Conservation (phyloP, 2,329 filamentous ascomycete species). For the Neurospora sp. region DNA sequence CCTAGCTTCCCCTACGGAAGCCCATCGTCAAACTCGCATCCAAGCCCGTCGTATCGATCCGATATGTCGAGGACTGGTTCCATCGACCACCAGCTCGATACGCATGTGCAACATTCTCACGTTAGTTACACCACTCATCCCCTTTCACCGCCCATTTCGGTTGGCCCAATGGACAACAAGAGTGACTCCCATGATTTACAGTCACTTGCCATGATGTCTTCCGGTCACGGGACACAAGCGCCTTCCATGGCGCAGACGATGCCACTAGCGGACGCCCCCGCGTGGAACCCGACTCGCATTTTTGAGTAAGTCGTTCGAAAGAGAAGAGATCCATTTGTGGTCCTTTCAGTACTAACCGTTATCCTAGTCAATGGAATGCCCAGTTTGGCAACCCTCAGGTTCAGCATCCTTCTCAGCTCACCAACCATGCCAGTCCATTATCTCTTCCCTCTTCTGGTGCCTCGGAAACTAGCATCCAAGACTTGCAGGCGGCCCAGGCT, state of each 20-base stretch:
- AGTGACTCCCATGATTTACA: conserved; percentile 61
- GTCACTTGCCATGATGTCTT: conserved; percentile 61
- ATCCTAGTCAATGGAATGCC: conserved; percentile 78
- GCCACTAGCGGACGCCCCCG: conserved; percentile 50
- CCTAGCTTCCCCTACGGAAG: conserved; percentile 80
- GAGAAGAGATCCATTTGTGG: neutral
- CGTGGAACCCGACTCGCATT: conserved; percentile 80
- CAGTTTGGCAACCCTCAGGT: conserved; percentile 70
- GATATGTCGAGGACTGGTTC: conserved; percentile 36
- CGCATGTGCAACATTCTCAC: conserved; percentile 42
- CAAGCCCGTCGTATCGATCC: conserved; percentile 49
- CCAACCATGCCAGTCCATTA: conserved; percentile 40
- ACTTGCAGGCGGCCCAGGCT: conserved; percentile 38
- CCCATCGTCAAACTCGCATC: conserved; percentile 53
- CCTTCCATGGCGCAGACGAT: conserved; percentile 44
- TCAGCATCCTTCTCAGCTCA: conserved; percentile 32
- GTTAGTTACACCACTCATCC: conserved; percentile 62
- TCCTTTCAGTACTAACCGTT: conserved; percentile 18
- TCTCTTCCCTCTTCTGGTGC: conserved; percentile 45
- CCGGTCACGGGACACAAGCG: conserved; percentile 44
- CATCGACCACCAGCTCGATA: conserved; percentile 45
- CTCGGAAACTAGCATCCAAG: conserved; percentile 44
- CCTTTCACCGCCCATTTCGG: conserved; percentile 72
- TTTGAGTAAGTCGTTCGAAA: conserved; percentile 63
- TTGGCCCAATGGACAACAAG: conserved; percentile 63